phyloP scores from a whole-genome alignment of 768 basidiomycete genomes.

The Strobilomyces echinocephalus region DNA sequence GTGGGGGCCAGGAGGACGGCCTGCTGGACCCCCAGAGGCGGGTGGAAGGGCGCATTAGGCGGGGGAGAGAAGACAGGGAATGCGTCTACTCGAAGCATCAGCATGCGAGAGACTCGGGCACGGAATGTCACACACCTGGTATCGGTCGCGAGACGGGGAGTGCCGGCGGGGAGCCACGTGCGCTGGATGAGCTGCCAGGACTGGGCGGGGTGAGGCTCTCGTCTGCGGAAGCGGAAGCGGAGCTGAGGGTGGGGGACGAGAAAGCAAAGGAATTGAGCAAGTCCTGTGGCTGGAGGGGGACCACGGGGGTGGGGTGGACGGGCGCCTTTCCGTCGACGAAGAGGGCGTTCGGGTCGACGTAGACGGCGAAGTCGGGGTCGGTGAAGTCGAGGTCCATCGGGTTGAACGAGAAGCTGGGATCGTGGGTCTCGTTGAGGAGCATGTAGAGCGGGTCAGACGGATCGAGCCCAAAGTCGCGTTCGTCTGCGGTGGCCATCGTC shows the following conservation, averaged over 20 bases:
- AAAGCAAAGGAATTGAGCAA: constrained; percentile 36
- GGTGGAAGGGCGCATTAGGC: constrained; percentile 26
- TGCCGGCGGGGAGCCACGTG: constrained; percentile 29
- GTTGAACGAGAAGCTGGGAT: constrained; percentile 31
- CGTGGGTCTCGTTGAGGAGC: constrained; percentile 44
- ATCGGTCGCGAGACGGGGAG: constrained; percentile 17
- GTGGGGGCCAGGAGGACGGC: constrained; percentile 29
- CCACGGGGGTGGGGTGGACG: constrained; percentile 8
- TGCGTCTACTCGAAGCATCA: constrained; percentile 23
- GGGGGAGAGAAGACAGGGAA: constrained; percentile 17
- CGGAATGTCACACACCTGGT: constrained; percentile 10
- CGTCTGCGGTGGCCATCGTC: constrained; percentile 17
- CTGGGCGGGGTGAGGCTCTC: constrained; percentile 26
- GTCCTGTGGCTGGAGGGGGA: constrained; percentile 29
- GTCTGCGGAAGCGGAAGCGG: constrained; percentile 30
- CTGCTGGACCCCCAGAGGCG: constrained; percentile 21
- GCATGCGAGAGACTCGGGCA: background rate
- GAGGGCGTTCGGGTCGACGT: constrained; percentile 65
- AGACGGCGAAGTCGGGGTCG: constrained; percentile 40
- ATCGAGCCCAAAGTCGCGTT: constrained; percentile 45
- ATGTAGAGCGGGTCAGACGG: constrained; percentile 56
- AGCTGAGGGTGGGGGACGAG: constrained; percentile 32
- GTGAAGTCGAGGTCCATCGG: constrained; percentile 61
- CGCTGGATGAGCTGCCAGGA: constrained; percentile 28
- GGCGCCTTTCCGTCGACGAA: constrained; percentile 32